A percentile compares a stretch with the other conserved stretches of the same genome.
phyloP scores from a whole-genome alignment of 1,284 basidiomycete genomes.

The Sanguinoderma infundibulare region DNA sequence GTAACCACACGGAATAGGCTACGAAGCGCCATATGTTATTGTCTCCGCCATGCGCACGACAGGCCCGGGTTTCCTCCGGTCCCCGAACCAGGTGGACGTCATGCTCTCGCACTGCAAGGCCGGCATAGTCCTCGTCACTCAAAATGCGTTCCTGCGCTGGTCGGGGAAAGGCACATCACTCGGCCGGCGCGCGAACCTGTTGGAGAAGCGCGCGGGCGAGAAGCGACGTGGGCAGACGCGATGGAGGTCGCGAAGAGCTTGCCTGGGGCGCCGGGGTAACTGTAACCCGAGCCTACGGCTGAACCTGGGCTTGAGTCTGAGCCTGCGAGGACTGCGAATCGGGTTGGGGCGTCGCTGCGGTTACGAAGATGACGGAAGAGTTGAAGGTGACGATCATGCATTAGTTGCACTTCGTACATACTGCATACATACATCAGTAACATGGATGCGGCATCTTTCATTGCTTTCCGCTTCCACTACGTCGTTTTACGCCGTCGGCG shows the following conservation, averaged over 20 bases:
- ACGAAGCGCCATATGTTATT: constrained; percentile 54
- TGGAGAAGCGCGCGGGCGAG: constrained; percentile 12
- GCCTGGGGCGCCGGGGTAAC: constrained; percentile 8
- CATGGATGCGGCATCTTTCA: no score
- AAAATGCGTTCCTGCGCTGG: constrained; percentile 24
- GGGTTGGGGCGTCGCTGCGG: not conserved
- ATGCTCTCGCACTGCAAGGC: constrained; percentile 45
- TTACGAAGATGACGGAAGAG: not conserved
- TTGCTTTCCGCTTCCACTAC: not conserved
- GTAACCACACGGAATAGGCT: no score
- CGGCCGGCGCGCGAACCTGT: constrained; percentile 21
- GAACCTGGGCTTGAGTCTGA: no score
- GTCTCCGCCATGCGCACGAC: constrained; percentile 66
- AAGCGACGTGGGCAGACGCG: constrained; percentile 17
- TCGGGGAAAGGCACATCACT: constrained; percentile 18
- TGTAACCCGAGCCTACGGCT: no score
- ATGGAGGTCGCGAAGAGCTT: constrained; percentile 15
- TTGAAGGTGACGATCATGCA: not conserved
- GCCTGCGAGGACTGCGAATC: no score
- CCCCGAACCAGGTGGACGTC: constrained; percentile 65
- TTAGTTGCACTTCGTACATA: no score
- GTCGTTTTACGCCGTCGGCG: constrained; percentile 8
- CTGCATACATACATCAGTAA: no score
- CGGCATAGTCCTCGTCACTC: constrained; percentile 31
- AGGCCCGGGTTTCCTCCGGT: constrained; percentile 60